Evolutionary conservation across 2,329 filamentous ascomycete species (phyloP).

Genomic region (Ceratocystiopsis minuta): DNA sequence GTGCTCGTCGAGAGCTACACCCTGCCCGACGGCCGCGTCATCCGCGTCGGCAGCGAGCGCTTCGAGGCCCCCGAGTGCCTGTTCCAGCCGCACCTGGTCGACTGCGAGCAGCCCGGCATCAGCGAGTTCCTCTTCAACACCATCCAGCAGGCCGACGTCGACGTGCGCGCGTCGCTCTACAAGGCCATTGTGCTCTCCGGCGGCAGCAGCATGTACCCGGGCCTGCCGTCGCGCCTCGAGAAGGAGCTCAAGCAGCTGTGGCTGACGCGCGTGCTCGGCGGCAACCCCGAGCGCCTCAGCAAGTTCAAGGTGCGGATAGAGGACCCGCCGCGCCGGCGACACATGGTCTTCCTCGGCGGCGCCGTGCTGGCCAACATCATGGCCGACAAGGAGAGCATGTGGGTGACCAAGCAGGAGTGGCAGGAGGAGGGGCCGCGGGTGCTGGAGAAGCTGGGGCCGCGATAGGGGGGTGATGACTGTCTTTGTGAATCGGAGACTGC

Average conservation of each 20-base stretch:
- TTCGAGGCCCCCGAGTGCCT: constrained; percentile 97
- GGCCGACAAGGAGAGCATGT: constrained; percentile 98
- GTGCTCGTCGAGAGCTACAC: constrained; percentile 96
- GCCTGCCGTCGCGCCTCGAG: constrained; percentile 81
- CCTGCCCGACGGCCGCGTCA: constrained; percentile 85
- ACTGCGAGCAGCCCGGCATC: constrained; percentile 92
- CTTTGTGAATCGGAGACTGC: too few relatives aligned
- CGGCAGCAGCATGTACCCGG: constrained; percentile 97
- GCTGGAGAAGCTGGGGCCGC: constrained; percentile 81
- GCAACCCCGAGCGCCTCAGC: constrained; percentile 82
- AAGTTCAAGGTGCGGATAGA: constrained; percentile 99
- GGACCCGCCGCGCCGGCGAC: constrained; percentile 82
- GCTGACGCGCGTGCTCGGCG: constrained; percentile 77
- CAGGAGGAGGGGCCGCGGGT: constrained; percentile 73
- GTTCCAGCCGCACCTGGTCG: constrained; percentile 95
- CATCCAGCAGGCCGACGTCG: constrained; percentile 88
- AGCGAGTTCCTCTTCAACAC: constrained; percentile 98
- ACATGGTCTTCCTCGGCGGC: constrained; percentile 97
- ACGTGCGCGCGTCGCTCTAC: constrained; percentile 83
- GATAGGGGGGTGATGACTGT: constrained; percentile 24
- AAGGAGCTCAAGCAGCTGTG: constrained; percentile 98
- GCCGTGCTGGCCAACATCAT: constrained; percentile 97
- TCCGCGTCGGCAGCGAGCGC: constrained; percentile 86
- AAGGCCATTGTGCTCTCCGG: constrained; percentile 95
- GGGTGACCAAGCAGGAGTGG: constrained; percentile 96